Evolutionary conservation across 495 filamentous ascomycete species (phyloP), one percentile per base, ranked within the genome.

Genomic region (Barbatosphaeria neglecta): DNA sequence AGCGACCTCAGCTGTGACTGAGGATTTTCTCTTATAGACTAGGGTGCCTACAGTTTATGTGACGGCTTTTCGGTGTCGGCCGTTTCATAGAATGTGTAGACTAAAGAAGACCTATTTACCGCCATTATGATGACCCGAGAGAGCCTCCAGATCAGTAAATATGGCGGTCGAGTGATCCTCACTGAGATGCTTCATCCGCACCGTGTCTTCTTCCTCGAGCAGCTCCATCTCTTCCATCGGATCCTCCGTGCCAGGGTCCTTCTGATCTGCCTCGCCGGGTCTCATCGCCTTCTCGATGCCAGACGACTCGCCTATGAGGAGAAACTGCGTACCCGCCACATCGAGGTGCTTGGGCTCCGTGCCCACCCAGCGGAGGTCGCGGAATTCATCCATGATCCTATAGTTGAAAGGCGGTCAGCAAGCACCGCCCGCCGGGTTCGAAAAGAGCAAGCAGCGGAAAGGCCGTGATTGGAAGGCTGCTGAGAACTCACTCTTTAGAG

Each of bases 271-370:
- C 37, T 75, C 76, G 22, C 72, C 71, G n/a, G 59, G 63, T 49
- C 76, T 66, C 0, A 74, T 62, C 1, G 84, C 84, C 53, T 82
- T 86, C 8, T 71, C 69, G 24, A 86, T 57, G 6, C 76, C 76
- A 2, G 77, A 69, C 1, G 74, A 76, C 54, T 88, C 82, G 18
- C 90, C 90, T 50, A 95, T 80, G 49, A 95, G 72, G 16, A 95
- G 66, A 44, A 95, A 77, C 57, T 95, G 88, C 0, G 86, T 76
- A 53, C 87, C 85, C 19, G 73, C 72, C 56, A 84, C 87, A 48
- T 94, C 76, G 39, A 95, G 69, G 56, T 90, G 78, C 45, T 89
- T 78, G 0, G 88, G 86, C 45, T 78, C 64, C 7, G 86, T 66
- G 1, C 84, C 77, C 31, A 80, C 69, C 90, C 88, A 95, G 38